Evolutionary conservation across 139 green algal species (phyloP).

Genomic region (Haematococcus lacustris): DNA sequence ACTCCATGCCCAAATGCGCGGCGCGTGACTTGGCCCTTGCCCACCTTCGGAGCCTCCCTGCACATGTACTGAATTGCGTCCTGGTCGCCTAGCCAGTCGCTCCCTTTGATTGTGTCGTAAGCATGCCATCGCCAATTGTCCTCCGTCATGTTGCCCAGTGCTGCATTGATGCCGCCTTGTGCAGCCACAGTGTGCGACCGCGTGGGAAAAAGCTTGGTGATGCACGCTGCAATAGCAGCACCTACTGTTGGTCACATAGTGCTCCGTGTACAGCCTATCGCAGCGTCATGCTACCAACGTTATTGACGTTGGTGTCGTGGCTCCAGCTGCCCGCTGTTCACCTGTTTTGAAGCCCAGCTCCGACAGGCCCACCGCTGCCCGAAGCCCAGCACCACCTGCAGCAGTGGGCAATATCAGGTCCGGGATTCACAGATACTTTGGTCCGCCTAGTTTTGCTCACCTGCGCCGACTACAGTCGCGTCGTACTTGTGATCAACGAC

Average conservation of each 20-base stretch:
- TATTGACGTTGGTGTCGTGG: too few relatives aligned
- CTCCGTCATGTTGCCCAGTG: conserved; percentile 95
- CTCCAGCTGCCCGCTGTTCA: too few relatives aligned
- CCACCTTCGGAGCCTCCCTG: conserved; percentile 76
- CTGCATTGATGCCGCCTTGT: conserved; percentile 98
- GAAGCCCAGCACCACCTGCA: conserved; percentile 74
- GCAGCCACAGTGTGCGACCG: conserved; percentile 96
- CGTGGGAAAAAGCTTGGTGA: conserved; percentile 99
- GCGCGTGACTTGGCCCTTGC: too few relatives aligned
- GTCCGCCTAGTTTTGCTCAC: too few relatives aligned
- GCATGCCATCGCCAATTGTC: conserved; percentile 99
- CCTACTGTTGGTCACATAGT: too few relatives aligned
- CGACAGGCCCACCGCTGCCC: conserved; percentile 87
- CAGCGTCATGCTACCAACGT: too few relatives aligned
- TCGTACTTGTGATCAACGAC: conserved; percentile 97
- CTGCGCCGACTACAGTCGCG: conserved; percentile 92
- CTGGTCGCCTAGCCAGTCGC: conserved; percentile 97
- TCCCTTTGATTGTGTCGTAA: conserved; percentile 99
- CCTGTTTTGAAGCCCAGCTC: conserved; percentile 94
- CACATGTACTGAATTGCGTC: conserved; percentile 76
- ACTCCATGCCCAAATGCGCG: too few relatives aligned
- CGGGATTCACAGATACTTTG: neutral
- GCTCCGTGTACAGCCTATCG: too few relatives aligned
- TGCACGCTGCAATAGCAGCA: conserved; percentile 61
- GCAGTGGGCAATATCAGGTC: neutral